A percentile compares a stretch with the other conserved stretches of the same genome.
Evolutionary conservation across 31 red algal species (phyloP).

Genomic region (Asparagopsis taxiformis): DNA sequence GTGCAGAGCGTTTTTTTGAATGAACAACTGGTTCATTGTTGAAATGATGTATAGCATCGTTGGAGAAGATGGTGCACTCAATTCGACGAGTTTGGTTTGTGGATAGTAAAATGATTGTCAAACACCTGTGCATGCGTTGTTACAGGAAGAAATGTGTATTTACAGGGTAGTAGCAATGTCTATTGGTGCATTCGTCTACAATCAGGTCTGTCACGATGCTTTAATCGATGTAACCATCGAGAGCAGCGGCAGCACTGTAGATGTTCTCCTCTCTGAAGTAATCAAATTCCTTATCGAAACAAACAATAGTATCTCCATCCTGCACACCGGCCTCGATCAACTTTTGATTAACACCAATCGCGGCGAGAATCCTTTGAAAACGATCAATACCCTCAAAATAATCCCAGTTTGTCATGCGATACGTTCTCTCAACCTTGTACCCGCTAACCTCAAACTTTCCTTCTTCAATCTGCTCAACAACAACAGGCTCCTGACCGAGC

Average conservation of each 20-base stretch:
- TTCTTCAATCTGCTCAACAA: conserved; percentile 21
- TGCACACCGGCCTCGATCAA: conserved; percentile 58
- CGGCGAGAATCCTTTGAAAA: conserved; percentile 82
- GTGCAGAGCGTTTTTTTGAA: too few species aligned
- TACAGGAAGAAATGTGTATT: too few species aligned
- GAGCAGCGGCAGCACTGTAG: conserved; percentile 53
- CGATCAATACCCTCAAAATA: conserved; percentile 83
- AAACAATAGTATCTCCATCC: conserved; percentile 73
- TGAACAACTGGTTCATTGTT: too few species aligned
- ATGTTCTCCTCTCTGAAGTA: conserved; percentile 83
- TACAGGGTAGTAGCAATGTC: too few species aligned
- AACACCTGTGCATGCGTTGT: too few species aligned
- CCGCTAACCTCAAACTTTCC: conserved; percentile 26
- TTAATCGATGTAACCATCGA: conserved; percentile 51
- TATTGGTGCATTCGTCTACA: too few species aligned
- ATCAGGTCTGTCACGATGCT: too few species aligned
- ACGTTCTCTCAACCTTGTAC: conserved; percentile 44
- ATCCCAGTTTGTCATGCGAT: conserved; percentile 87
- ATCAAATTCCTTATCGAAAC: conserved; percentile 72
- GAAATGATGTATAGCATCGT: too few species aligned
- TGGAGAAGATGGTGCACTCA: too few species aligned
- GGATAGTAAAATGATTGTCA: too few species aligned
- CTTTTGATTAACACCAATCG: conserved; percentile 69
- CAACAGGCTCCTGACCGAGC: conserved; percentile 6
- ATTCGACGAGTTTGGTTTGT: too few species aligned